Conservation (phyloP, 768 basidiomycete genomes). For the Boletus patriciae region DNA sequence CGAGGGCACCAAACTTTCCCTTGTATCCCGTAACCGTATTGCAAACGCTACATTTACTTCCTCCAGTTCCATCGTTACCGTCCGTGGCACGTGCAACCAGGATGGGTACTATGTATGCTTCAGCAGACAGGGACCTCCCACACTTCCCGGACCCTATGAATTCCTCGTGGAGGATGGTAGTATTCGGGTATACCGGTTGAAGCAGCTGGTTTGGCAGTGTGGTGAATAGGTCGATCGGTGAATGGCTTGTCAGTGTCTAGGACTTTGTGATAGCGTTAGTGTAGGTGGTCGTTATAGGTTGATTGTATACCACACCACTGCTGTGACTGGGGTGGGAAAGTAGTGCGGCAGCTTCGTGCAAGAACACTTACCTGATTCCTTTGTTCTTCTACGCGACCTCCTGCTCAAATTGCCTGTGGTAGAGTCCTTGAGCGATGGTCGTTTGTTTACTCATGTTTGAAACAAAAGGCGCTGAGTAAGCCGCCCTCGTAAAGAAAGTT, state of each 20-base stretch:
- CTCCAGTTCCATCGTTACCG: neutral
- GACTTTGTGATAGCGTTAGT: too few relatives aligned
- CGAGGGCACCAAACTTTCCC: too few relatives aligned
- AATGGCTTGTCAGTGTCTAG: neutral
- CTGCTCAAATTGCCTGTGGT: too few relatives aligned
- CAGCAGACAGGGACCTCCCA: neutral
- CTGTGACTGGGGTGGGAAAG: too few relatives aligned
- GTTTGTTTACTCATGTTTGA: slow-evolving; percentile 23
- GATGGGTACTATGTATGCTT: neutral
- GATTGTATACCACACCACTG: too few relatives aligned
- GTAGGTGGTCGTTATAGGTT: too few relatives aligned
- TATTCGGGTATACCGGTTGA: neutral
- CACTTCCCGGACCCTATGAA: neutral
- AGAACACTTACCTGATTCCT: too few relatives aligned
- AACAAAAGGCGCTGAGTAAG: slow-evolving; percentile 20
- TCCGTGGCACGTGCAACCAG: neutral
- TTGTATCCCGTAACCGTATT: neutral
- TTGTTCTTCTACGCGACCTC: too few relatives aligned
- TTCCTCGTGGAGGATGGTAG: neutral
- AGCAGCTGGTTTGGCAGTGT: neutral
- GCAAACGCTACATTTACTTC: neutral
- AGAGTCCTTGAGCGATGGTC: too few relatives aligned
- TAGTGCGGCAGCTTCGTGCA: too few relatives aligned
- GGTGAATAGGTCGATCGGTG: neutral
- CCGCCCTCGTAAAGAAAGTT: neutral